Conservation (phyloP, 305 asterid genomes). For the Fraxinus albicans region DNA sequence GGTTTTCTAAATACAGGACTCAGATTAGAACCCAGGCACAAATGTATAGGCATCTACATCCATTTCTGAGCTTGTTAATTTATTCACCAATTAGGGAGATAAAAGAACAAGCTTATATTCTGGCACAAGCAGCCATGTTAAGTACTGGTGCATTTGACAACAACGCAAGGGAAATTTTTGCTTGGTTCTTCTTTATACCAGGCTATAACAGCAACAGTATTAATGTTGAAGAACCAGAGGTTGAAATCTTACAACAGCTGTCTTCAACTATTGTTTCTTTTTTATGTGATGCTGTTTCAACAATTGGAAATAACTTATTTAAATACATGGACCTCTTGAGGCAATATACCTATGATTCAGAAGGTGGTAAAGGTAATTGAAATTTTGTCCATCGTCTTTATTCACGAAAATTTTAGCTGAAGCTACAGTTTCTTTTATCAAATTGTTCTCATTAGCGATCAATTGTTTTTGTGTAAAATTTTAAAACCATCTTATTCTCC, state of each 20-base stretch:
- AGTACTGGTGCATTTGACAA: slow-evolving; percentile 96
- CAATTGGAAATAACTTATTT: slow-evolving; percentile 72
- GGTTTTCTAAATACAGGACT: slow-evolving; percentile 41
- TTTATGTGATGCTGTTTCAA: slow-evolving; percentile 81
- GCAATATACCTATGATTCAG: slow-evolving; percentile 24
- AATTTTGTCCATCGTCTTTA: neutral
- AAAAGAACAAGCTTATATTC: slow-evolving; percentile 70
- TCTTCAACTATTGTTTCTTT: slow-evolving; percentile 69
- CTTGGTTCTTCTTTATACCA: slow-evolving; percentile 88
- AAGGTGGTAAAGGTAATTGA: neutral
- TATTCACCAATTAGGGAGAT: slow-evolving; percentile 60
- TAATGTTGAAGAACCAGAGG: slow-evolving; percentile 39
- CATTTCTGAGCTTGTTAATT: slow-evolving; percentile 54
- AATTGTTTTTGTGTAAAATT: neutral
- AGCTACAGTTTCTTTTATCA: neutral
- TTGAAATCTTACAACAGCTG: slow-evolving; percentile 58
- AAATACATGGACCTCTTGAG: slow-evolving; percentile 65
- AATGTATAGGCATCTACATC: slow-evolving; percentile 69
- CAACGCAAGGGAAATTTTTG: slow-evolving; percentile 64
- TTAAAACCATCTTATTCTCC: neutral
- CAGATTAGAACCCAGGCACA: slow-evolving; percentile 52
- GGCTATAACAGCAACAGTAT: slow-evolving; percentile 45
- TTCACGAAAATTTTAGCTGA: neutral
- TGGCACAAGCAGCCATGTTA: slow-evolving; percentile 79
- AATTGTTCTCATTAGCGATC: neutral